Evolutionary conservation across 331 rosid genomes (phyloP), one percentile per base, ranked within the genome.

Genomic region (Telfairia occidentalis): DNA sequence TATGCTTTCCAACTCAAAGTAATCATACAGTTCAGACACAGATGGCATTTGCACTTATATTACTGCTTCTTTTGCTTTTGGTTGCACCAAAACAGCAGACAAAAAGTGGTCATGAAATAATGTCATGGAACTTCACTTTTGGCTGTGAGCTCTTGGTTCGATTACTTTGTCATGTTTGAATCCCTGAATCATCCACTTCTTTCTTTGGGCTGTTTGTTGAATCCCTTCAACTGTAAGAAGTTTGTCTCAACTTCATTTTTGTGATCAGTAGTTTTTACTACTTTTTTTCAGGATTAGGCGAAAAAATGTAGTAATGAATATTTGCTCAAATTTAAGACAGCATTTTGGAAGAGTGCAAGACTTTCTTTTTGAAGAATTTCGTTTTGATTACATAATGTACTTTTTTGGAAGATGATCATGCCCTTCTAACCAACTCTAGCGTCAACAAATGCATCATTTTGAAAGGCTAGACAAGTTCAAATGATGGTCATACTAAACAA

Each of bases 1-100:
- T 84, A 88, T 91, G 81, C 81, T 94, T 64, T 84, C 92, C 43
- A 50, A 78, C 58, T 26, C 58, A 71, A 91, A 91, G 88, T 83
- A 79, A 89, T 30, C 18, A 24, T 26, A 23, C 40, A 59, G n/a
- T 73, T 30, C 23, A 52, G 61, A 12, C 50, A 52, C 40, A 12
- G 49, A 52, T 73, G 46, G 21, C 49, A 13, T 18, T 9, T 73
- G 49, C 50, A n/a, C 49, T 19, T 50, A 15, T 50, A 52, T n/a
- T 30, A 72, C 63, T 35, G 32, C 7, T 4, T 32, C 9, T 48
- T 34, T 48, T 72, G 76, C 16, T 50, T 72, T 72, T 72, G 48
- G 45, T 71, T 48, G 45, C 54, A 67, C 53, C 42, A 67, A 67
- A 43, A 42, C 52, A 13, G 32, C 42, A 67, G 53, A 5, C 54